Conservation (phyloP, 768 basidiomycete genomes). For the Leccinum rimulosum region DNA sequence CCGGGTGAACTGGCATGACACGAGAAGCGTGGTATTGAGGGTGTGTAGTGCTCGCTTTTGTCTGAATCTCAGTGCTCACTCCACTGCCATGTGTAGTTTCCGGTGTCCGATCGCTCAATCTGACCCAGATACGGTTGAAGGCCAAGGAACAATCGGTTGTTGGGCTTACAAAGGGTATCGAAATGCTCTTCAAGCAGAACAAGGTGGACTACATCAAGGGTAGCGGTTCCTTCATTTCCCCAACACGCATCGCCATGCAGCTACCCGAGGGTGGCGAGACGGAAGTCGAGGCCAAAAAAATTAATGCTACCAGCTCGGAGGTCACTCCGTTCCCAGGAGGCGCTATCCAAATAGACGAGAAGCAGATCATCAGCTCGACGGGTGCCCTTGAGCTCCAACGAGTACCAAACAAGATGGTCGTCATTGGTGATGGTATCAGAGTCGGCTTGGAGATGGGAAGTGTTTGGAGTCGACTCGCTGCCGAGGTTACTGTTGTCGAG, state of each 20-base stretch:
- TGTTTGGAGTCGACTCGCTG: conserved; percentile 94
- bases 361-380: conserved; percentile 93
- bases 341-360: conserved; percentile 90
- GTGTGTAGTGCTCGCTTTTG: conserved; percentile 38
- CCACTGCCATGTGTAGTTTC: conserved; percentile 45
- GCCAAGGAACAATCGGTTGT: conserved; percentile 86
- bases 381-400: conserved; percentile 86
- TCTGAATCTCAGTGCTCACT: not conserved
- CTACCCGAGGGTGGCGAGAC: conserved; percentile 73
- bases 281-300: conserved; percentile 81
- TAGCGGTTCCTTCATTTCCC: conserved; percentile 79
- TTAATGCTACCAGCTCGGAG: conserved; percentile 95
- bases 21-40: conserved; percentile 88
- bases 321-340: conserved; percentile 95
- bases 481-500: conserved; percentile 96
- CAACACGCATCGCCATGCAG: conserved; percentile 30
- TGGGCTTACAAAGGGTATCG: conserved; percentile 88
- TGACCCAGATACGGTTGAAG: conserved; percentile 86
- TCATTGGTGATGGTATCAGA: conserved; percentile 98
- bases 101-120: conserved; percentile 80
- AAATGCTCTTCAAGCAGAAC: conserved; percentile 93
- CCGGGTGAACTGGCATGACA: no score
- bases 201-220: conserved; percentile 99
- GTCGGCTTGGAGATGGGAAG: conserved; percentile 97
- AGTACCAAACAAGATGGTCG: conserved; percentile 94